Evolutionary conservation across 2,329 filamentous ascomycete species (phyloP), one percentile per base, ranked within the genome.

Genomic region (Aspergillus pseudoviridinutans): DNA sequence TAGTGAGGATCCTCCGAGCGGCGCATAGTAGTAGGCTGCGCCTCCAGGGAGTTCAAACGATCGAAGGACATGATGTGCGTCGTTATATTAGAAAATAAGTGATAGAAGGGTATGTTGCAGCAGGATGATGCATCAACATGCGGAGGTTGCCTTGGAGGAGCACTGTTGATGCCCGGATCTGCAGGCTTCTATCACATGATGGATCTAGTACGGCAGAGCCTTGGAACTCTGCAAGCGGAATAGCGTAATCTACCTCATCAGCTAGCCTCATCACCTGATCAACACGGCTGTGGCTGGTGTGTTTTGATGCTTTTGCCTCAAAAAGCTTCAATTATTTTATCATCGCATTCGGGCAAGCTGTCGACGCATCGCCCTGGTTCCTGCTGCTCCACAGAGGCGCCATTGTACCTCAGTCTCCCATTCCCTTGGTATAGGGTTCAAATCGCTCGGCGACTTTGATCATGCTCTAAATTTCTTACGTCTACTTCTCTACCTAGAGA

Each of bases 21-120:
- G 61, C 90, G 82, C 78, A 82, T 83, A 60, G 80, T 84, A 29
- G 86, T 87, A 44, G 86, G 85, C 76, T 90, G 88, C 64, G 92
- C 87, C 80, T 97, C 93, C 65, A 97, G 82, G 60, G 85, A 88
- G 56, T 89, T 89, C 62, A 94, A 84, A 66, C 91, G 90, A 73
- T 96, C 90, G 78, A 94, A 97, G 20, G 93, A 96, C 93, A 97
- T 97, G 61, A 60, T 59, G 51, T 32, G 44, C 27, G 44, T 42
- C 52, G 32, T 35, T 38, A 50, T 27, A 42, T 44, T 47, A 35
- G 32, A 50, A 50, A 38, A 51, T 32, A 49, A 61, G 51, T n/a
- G 49, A 46, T 58, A 38, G 50, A 46, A 53, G 25, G 35, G 14
- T 35, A 54, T 29, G 38, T 51, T 41, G 52, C 41, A 41, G 35